Evolutionary conservation across 176 grass and related monocot species (phyloP).

Genomic region (Carex cristatella): DNA sequence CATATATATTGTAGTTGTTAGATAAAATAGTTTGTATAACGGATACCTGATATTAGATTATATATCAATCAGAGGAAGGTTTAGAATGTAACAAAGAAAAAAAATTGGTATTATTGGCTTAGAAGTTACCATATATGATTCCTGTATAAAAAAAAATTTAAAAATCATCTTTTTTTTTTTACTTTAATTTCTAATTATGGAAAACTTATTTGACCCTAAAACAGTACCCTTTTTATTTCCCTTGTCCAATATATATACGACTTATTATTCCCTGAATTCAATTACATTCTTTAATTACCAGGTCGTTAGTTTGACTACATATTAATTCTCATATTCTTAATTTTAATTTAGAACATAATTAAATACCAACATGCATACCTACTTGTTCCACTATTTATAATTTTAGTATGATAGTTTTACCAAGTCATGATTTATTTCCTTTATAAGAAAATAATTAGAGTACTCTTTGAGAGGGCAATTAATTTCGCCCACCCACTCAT

Average conservation of each 20-base stretch:
- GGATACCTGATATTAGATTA: neutral
- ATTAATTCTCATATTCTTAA: neutral
- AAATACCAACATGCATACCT: neutral
- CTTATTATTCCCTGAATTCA: neutral
- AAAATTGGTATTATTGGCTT: neutral
- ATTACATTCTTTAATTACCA: neutral
- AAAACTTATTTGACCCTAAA: neutral
- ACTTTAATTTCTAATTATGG: neutral
- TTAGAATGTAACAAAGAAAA: neutral
- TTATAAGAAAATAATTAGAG: neutral
- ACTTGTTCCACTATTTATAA: neutral
- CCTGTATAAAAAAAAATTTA: neutral
- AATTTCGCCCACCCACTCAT: neutral
- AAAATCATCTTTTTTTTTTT: neutral
- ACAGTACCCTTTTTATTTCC: neutral
- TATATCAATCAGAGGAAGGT: neutral
- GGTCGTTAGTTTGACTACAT: neutral
- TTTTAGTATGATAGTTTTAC: neutral
- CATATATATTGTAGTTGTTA: neutral
- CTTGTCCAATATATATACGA: neutral
- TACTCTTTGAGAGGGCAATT: neutral
- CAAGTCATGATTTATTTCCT: neutral
- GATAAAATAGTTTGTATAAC: neutral
- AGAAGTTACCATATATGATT: neutral
- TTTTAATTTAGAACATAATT: neutral